phyloP scores from a whole-genome alignment of 208 protist species.

The Leishmania mexicana region DNA sequence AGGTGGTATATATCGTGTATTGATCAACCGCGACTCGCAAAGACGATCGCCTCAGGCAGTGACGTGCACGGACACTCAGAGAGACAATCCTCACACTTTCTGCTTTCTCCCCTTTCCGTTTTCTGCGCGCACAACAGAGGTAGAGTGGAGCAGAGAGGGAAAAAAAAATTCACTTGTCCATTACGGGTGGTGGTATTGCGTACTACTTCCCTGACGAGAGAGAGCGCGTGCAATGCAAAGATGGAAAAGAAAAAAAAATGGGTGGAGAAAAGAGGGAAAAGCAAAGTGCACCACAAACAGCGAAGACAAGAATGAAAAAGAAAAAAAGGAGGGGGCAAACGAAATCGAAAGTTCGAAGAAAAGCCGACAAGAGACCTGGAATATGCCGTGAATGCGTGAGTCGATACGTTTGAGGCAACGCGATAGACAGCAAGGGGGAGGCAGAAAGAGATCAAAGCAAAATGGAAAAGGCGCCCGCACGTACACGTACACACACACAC shows the following conservation, averaged over 20 bases:
- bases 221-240: constrained; percentile 6
- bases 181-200: background rate
- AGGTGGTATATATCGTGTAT: background rate
- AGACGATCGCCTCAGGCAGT: background rate
- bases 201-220: background rate
- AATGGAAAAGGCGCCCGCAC: background rate
- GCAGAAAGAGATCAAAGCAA: constrained; percentile 1
- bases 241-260: constrained; percentile 5
- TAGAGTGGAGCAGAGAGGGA: background rate
- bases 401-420: background rate
- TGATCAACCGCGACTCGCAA: background rate
- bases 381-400: background rate
- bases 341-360: background rate
- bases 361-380: background rate
- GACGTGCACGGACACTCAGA: background rate
- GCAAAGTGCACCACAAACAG: background rate
- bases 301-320: background rate
- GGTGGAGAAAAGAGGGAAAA: background rate
- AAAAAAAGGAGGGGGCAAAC: background rate
- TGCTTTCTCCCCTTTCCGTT: background rate
- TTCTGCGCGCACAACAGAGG: background rate
- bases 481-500: background rate
- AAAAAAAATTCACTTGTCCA: background rate
- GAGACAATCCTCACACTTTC: background rate
- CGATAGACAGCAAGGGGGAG: background rate